These are phyloP conservation scores for Heterotrichella gracilis DNA, from an alignment of 352 stramenopile species.

Conservation along the genomic window DNA sequence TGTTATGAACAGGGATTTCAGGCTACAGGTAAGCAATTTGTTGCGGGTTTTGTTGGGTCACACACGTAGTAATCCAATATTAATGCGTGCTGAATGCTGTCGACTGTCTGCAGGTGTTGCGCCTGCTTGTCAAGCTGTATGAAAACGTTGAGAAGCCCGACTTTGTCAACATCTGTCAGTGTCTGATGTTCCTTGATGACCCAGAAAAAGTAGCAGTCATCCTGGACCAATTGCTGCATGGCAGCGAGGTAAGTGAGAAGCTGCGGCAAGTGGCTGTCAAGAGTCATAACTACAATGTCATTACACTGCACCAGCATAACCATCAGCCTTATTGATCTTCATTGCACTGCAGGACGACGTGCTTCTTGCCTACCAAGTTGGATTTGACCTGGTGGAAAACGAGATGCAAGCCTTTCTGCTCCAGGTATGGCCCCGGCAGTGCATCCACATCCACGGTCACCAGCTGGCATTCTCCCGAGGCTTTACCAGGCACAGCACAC, in stretches of 20 bases:
- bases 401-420: conserved; percentile 80
- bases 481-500: too few species aligned
- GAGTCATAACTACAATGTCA: too few species aligned
- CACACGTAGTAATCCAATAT: background rate
- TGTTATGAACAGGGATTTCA: conserved; percentile 58
- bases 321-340: too few species aligned
- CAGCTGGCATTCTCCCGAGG: background rate
- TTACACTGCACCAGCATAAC: too few species aligned
- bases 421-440: conserved; percentile 26
- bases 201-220: conserved; percentile 29
- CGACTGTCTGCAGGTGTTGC: conserved; percentile 16
- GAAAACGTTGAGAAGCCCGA: too few species aligned
- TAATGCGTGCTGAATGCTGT: background rate
- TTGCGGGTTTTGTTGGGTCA: conserved; percentile 25
- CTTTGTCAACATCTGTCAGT: too few species aligned
- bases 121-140: too few species aligned
- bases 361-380: conserved; percentile 58
- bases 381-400: conserved; percentile 81
- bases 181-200: conserved; percentile 46
- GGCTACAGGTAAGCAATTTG: conserved; percentile 55
- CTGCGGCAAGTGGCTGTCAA: too few species aligned
- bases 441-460: background rate
- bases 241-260: too few species aligned
- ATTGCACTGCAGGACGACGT: conserved; percentile 17
- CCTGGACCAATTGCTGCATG: conserved; percentile 18